These are phyloP conservation scores for Aethionema arabicum DNA, from an alignment of 345 rosid species.

Conservation along the genomic window DNA sequence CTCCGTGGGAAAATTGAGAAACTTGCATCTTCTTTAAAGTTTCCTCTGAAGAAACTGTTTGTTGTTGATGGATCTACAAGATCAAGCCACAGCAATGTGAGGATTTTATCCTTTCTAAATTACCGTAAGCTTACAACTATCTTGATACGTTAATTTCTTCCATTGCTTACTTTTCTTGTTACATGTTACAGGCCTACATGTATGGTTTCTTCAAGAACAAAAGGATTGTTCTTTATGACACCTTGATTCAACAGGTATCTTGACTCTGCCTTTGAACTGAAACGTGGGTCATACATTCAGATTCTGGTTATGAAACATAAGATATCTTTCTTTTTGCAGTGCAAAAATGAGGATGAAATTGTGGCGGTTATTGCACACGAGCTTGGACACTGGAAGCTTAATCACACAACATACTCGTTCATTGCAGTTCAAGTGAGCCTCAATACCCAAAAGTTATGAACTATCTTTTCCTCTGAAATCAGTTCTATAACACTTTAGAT, in stretches of 20 bases:
- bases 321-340: constrained; percentile 47
- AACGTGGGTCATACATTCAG: not conserved
- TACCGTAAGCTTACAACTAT: not conserved
- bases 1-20: constrained; percentile 80
- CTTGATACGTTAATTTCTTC: too few species aligned
- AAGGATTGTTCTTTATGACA: constrained; percentile 95
- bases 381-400: constrained; percentile 99
- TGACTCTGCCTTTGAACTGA: not conserved
- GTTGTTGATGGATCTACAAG: constrained; percentile 99
- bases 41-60: constrained; percentile 93
- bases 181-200: constrained; percentile 84
- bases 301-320: constrained; percentile 11
- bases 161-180: constrained; percentile 14
- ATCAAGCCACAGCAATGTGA: constrained; percentile 99
- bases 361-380: constrained; percentile 98
- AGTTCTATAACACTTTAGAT: not conserved
- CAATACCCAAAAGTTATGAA: not conserved
- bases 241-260: constrained; percentile 93
- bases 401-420: constrained; percentile 89
- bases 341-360: constrained; percentile 88
- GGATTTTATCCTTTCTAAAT: constrained; percentile 31
- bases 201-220: constrained; percentile 99
- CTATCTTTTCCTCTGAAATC: constrained; percentile 1
- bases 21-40: constrained; percentile 81
- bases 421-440: constrained; percentile 79